These are phyloP conservation scores for Spiromastix sp. DNA, from an alignment of 2,329 filamentous ascomycete species.

Conservation along the genomic window DNA sequence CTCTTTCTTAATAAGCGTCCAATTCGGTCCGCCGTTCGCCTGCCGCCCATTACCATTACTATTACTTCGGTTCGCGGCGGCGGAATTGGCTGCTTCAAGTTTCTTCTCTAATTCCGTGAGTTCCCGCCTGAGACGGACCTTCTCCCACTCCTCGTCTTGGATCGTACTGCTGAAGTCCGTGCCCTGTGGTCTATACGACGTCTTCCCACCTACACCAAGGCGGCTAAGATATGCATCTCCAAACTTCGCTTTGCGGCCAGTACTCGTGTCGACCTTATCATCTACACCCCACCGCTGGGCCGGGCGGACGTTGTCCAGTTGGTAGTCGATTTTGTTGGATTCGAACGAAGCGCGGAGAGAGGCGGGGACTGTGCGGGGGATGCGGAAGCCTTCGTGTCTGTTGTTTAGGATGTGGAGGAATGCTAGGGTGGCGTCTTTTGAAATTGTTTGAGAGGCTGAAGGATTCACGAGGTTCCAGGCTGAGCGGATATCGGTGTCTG, in stretches of 20 bases:
- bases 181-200: slow-evolving; percentile 68
- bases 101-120: slow-evolving; percentile 81
- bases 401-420: slow-evolving; percentile 97
- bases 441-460: slow-evolving; percentile 68
- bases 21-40: slow-evolving; percentile 65
- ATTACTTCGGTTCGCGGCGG: slow-evolving; percentile 51
- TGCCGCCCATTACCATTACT: slow-evolving; percentile 33
- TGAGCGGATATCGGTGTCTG: slow-evolving; percentile 70
- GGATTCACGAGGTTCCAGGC: slow-evolving; percentile 98
- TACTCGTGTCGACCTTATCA: slow-evolving; percentile 60
- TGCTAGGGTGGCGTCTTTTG: slow-evolving; percentile 87
- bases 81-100: slow-evolving; percentile 69
- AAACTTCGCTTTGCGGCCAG: slow-evolving; percentile 91
- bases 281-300: slow-evolving; percentile 63
- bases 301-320: slow-evolving; percentile 64
- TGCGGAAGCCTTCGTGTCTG: slow-evolving; percentile 87
- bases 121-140: slow-evolving; percentile 88
- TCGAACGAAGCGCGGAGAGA: slow-evolving; percentile 89
- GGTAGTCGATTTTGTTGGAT: slow-evolving; percentile 93
- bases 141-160: slow-evolving; percentile 90
- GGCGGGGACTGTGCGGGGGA: slow-evolving; percentile 82
- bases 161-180: slow-evolving; percentile 84
- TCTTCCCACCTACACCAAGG: slow-evolving; percentile 65
- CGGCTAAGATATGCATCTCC: slow-evolving; percentile 93
- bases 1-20: slow-evolving; percentile 86